Evolutionary conservation across 2,329 filamentous ascomycete genomes (phyloP), one percentile per base, ranked within the genome.

Genomic region (Geosmithia putterillii): DNA sequence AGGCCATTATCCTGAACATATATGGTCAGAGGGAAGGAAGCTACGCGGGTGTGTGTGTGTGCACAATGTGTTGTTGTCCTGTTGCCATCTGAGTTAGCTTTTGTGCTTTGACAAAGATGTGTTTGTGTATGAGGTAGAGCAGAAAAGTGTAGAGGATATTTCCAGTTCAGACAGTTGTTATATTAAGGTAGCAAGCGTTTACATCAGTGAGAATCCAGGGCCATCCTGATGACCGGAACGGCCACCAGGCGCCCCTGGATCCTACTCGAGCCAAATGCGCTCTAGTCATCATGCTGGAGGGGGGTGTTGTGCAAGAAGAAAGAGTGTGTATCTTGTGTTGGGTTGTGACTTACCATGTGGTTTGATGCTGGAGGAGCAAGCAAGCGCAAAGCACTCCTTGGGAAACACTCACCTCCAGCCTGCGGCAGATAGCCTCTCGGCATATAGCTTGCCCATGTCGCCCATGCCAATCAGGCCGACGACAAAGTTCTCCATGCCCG

Each of bases 251-350:
- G 64, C 60, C 69, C 66, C 69, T 72, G 69, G 66, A 71, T 79
- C 79, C 88, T 94, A 75, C 90, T 96, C 90, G 87, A 96, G 90
- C 90, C 90, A 96, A 96, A 96, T 96, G 90, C 90, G 89, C 90
- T 96, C 90, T 90, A 87, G 90, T 96, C 90, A 96, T 96, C 90
- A 94, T 88, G 61, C 38, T 20, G 20, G 41, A 34, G 32, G 35
- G 37, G 5, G 18, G 37, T 21, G 37, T 15, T 17, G 37, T 37
- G 35, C 10, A 35, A 41, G 40, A 43, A 28, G 43, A 48, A 45
- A 38, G 42, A 47, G 38, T n/a, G n/a, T n/a, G n/a, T n/a, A n/a
- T n/a, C n/a, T n/a, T n/a, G n/a, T n/a, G n/a, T n/a, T n/a, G n/a
- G 42, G 21, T 21, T 43, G 43, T 41, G 37, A 58, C 66, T 64